Evolutionary conservation across 2,329 filamentous ascomycete species (phyloP), one percentile per base, ranked within the genome.

Genomic region (Colletotrichum endophyticum): DNA sequence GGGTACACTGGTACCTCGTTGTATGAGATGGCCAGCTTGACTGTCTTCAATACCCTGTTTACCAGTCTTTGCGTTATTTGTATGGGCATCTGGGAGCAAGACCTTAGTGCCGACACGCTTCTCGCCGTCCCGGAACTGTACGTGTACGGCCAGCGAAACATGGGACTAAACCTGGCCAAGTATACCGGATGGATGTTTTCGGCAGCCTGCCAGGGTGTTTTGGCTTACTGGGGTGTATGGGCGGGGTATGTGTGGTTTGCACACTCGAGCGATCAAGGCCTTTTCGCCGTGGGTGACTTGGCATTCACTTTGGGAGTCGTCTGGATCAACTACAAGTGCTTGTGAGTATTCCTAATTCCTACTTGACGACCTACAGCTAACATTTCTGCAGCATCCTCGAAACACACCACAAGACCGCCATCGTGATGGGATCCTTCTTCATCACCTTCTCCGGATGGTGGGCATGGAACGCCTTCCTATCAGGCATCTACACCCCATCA

Each of bases 101-200:
- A 99, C 81, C 89, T 99, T 4, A 88, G 90, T 6, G 94, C 96
- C 0, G 92, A 95, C 36, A 99, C 96, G 0, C 88, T 99, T 4
- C 89, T 99, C n/a, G 96, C 96, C 0, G 94, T 98, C 0, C 96
- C 96, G 0, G 96, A 99, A 83, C 90, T 99, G 3, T 99, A 99
- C 84, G 92, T 92, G 13, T 95, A 94, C 78, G 95, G 96, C 6
- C 95, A 97, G 85, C 91, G 91, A 25, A 91, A 91, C 76, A 87
- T 85, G 78, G 95, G 94, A 0, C 93, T 98, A 82, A 96, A 96
- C 81, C 89, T 95, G 77, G 88, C 87, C 62, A 89, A 95, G 75
- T 98, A 96, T 81, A 81, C 94, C 0, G 90, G 90, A 11, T 98
- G 96, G 96, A 95, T 96, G 85, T 89, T 94, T 44, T 92, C 95